Conservation (phyloP, 768 basidiomycete species). For the Royoungia palumana region DNA sequence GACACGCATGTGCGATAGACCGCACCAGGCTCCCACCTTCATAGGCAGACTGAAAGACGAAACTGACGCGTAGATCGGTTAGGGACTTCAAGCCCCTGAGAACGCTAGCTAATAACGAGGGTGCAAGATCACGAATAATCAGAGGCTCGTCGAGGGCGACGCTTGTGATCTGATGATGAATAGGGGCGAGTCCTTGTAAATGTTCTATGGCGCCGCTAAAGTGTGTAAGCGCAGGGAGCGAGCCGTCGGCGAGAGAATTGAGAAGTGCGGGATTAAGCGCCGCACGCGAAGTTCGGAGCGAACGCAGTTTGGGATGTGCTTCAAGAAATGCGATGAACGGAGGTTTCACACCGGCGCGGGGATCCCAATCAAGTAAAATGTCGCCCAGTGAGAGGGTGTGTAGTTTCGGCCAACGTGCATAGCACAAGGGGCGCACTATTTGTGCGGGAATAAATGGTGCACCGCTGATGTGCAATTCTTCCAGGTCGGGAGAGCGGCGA, state of each 20-base stretch:
- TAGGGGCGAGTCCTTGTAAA: slow-evolving; percentile 53
- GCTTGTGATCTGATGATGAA: slow-evolving; percentile 48
- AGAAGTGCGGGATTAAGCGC: slow-evolving; percentile 55
- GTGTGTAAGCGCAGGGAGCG: slow-evolving; percentile 48
- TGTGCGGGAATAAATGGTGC: slow-evolving; percentile 38
- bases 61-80: slow-evolving; percentile 58
- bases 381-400: slow-evolving; percentile 62
- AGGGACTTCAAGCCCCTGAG: slow-evolving; percentile 55
- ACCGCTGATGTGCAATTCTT: slow-evolving; percentile 52
- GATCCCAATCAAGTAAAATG: slow-evolving; percentile 55
- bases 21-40: slow-evolving; percentile 69
- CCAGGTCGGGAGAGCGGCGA: slow-evolving; percentile 58
- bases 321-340: slow-evolving; percentile 70
- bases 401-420: slow-evolving; percentile 66
- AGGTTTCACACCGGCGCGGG: slow-evolving; percentile 42
- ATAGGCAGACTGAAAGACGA: slow-evolving; percentile 69
- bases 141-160: slow-evolving; percentile 66
- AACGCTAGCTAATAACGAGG: slow-evolving; percentile 56
- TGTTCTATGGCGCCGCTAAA: slow-evolving; percentile 70
- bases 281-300: slow-evolving; percentile 49
- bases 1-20: slow-evolving; percentile 63
- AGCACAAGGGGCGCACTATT: slow-evolving; percentile 48
- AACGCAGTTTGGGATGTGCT: slow-evolving; percentile 53
- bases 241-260: slow-evolving; percentile 41
- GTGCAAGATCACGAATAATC: slow-evolving; percentile 63